These are phyloP conservation scores for Penicillium paxilli DNA, from an alignment of 495 filamentous ascomycete species.

Conservation along the genomic window DNA sequence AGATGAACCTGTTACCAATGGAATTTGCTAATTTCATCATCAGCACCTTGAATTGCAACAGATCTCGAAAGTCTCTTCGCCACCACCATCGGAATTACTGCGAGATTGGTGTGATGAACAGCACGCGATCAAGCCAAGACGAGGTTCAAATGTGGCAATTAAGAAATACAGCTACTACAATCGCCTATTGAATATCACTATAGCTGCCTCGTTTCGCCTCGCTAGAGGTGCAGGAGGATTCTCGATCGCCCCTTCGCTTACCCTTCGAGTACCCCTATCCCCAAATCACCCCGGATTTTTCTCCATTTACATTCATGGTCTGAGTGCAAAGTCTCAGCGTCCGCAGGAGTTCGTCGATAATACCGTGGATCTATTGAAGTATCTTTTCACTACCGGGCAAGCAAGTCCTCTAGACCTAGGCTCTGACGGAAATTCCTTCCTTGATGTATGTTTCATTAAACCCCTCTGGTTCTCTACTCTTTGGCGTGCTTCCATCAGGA, in stretches of 20 bases:
- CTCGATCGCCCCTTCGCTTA: background rate
- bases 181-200: conserved; percentile 1
- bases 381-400: background rate
- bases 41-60: conserved; percentile 5
- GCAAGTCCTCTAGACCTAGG: background rate
- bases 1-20: too few relatives aligned
- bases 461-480: background rate
- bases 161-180: background rate
- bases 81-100: background rate
- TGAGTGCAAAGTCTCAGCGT: background rate
- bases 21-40: too few relatives aligned
- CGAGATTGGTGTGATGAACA: conserved; percentile 1
- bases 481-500: too few relatives aligned
- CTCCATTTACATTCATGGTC: background rate
- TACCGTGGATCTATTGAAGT: background rate
- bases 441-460: conserved; percentile 1
- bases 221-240: background rate
- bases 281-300: background rate
- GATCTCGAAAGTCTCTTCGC: background rate
- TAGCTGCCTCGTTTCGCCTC: background rate
- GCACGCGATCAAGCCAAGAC: background rate
- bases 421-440: background rate
- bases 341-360: background rate
- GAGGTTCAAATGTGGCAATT: background rate
- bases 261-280: background rate